Percentiles rank a stretch among this genome's conserved stretches.
phyloP scores from a whole-genome alignment of 2,329 filamentous ascomycete species.

The Apiospora kogelbergensis region DNA sequence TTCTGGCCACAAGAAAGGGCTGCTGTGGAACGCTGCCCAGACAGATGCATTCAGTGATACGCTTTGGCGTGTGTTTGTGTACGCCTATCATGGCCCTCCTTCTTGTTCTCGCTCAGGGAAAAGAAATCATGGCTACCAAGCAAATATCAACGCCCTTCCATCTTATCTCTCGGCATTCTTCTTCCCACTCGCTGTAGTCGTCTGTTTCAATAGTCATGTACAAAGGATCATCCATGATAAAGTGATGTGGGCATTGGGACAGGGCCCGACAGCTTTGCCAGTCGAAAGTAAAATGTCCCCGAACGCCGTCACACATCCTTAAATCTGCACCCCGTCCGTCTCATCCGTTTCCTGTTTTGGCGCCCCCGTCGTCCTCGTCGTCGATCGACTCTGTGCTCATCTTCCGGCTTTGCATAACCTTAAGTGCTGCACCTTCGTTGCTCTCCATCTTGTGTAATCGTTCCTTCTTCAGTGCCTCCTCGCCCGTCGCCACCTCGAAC shows the following conservation, averaged over 20 bases:
- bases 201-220: neutral
- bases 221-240: neutral
- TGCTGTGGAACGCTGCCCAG: neutral
- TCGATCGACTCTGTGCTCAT: slow-evolving; percentile 35
- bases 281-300: neutral
- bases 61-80: neutral
- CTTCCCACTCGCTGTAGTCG: neutral
- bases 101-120: neutral
- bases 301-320: neutral
- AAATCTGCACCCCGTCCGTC: neutral
- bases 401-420: slow-evolving; percentile 25
- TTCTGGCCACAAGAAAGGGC: neutral
- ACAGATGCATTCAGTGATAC: neutral
- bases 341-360: slow-evolving; percentile 29
- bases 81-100: neutral
- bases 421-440: slow-evolving; percentile 32
- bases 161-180: neutral
- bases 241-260: neutral
- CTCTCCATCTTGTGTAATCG: slow-evolving; percentile 31
- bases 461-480: slow-evolving; percentile 43
- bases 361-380: slow-evolving; percentile 31
- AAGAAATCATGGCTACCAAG: neutral
- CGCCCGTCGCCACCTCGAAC: slow-evolving; percentile 39
- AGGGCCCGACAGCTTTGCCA: neutral
- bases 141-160: neutral